phyloP scores from a whole-genome alignment of 2,329 filamentous ascomycete species.

The Sphaerulina populicola region DNA sequence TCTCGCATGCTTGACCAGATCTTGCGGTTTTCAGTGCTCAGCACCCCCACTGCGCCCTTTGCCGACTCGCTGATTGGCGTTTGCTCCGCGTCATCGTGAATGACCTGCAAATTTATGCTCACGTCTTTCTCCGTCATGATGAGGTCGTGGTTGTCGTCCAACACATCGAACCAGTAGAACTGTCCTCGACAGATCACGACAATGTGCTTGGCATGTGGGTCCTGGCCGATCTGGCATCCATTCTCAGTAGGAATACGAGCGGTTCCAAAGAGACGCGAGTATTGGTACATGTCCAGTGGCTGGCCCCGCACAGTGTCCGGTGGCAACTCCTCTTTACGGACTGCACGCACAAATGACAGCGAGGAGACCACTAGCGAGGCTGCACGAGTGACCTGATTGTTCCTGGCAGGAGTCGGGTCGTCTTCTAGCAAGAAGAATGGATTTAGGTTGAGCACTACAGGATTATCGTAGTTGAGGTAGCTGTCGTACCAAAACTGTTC shows the following conservation, averaged over 20 bases:
- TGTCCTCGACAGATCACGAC: slow-evolving; percentile 91
- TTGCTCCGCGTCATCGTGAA: slow-evolving; percentile 81
- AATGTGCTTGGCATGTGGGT: slow-evolving; percentile 84
- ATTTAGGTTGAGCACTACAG: slow-evolving; percentile 93
- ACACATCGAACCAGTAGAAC: slow-evolving; percentile 97
- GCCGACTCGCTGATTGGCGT: slow-evolving; percentile 88
- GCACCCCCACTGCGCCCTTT: slow-evolving; percentile 85
- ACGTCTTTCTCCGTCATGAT: slow-evolving; percentile 98
- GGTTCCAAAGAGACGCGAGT: slow-evolving; percentile 88
- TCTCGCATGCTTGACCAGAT: slow-evolving; percentile 89
- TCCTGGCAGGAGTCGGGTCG: slow-evolving; percentile 89
- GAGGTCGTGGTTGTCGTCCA: slow-evolving; percentile 86
- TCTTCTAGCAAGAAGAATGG: slow-evolving; percentile 97
- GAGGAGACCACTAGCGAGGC: slow-evolving; percentile 87
- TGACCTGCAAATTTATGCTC: slow-evolving; percentile 80
- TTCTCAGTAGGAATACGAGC: slow-evolving; percentile 88
- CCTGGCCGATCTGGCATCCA: slow-evolving; percentile 92
- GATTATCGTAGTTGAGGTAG: slow-evolving; percentile 95
- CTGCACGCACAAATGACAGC: slow-evolving; percentile 83
- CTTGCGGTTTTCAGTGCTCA: slow-evolving; percentile 94
- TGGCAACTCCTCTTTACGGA: slow-evolving; percentile 83
- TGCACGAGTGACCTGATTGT: slow-evolving; percentile 91
- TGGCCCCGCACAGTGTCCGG: slow-evolving; percentile 77
- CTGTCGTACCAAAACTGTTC: slow-evolving; percentile 99
- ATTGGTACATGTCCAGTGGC: slow-evolving; percentile 96